Evolutionary conservation across 202 grass and related monocot genomes (phyloP).

Genomic region (Panicum virgatum): DNA sequence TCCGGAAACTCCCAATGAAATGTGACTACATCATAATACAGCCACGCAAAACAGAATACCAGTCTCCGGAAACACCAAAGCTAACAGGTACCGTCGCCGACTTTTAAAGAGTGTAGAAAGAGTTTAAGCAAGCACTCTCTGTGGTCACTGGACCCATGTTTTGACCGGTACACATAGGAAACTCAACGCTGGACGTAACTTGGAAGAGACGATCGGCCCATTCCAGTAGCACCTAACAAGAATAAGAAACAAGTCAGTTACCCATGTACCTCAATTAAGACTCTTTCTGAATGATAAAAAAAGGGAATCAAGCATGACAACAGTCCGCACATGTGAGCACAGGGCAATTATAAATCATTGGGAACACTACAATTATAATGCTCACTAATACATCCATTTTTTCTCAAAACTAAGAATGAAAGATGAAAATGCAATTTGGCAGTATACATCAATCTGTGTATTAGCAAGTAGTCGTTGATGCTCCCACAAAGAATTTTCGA

Average conservation of each 20-base stretch:
- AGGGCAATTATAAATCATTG: no score
- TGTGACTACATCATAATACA: background rate
- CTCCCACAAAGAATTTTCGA: background rate
- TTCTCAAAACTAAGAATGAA: background rate
- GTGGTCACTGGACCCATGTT: background rate
- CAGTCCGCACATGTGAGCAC: no score
- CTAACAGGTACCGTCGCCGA: background rate
- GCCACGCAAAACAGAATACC: background rate
- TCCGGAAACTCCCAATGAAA: background rate
- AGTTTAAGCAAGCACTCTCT: background rate
- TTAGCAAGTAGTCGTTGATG: background rate
- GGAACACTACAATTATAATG: no score
- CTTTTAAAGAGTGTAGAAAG: background rate
- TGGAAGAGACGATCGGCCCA: background rate
- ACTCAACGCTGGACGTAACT: background rate
- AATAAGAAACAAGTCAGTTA: constrained; percentile 22
- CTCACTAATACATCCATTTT: background rate
- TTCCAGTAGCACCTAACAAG: constrained; percentile 6
- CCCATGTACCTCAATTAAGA: background rate
- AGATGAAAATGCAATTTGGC: background rate
- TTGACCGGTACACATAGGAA: background rate
- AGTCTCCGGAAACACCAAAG: background rate
- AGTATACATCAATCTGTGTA: background rate
- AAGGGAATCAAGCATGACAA: background rate
- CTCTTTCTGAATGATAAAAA: background rate